Evolutionary conservation across 2,329 filamentous ascomycete species (phyloP), one percentile per base, ranked within the genome.

Genomic region (Pleoardoris graminearum): DNA sequence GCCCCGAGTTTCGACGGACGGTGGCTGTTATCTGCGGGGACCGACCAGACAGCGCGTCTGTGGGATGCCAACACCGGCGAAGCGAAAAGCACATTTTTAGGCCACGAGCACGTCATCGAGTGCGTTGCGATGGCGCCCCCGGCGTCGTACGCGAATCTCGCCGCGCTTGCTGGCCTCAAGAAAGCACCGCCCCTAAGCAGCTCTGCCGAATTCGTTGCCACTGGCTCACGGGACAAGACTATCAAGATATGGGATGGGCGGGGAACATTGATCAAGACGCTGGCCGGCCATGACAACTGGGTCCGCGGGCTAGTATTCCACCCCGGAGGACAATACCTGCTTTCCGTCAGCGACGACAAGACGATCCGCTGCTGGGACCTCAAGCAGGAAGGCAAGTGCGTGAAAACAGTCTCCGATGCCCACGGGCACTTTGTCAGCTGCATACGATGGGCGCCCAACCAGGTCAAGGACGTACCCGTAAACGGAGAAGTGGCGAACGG

Each of bases 201-300:
- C 63, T 84, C 87, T 0, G 90, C 90, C 4, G 93, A 97, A 69
- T 97, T 90, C 69, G 83, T 96, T 69, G 93, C 92, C 0, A 96
- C 92, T 0, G 93, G 91, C 8, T 89, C 88, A 7, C 81, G 93
- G 71, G 93, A 97, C 74, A 97, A 96, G 78, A 88, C 87, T 0
- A 96, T 97, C 68, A 87, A 87, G 65, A 76, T 97, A 6, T 97
- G 92, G 91, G 90, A 96, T 70, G 83, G 87, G 10, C 84, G 91
- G 48, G 93, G 93, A 27, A 91, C 87, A 10, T 84, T 90, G 58
- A 85, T 97, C 69, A 93, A 91, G 71, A 94, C 89, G 0, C 79
- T 97, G 1, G 77, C 85, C 1, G 93, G 93, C 1, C 93, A 97
- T 70, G 92, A 97, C 71, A 97, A 97, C 70, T 97, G 93, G 93